Percentiles rank a stretch among this genome's conserved stretches.
phyloP scores from a whole-genome alignment of 805 yeast genomes.

The Kodamaea sagamina region DNA sequence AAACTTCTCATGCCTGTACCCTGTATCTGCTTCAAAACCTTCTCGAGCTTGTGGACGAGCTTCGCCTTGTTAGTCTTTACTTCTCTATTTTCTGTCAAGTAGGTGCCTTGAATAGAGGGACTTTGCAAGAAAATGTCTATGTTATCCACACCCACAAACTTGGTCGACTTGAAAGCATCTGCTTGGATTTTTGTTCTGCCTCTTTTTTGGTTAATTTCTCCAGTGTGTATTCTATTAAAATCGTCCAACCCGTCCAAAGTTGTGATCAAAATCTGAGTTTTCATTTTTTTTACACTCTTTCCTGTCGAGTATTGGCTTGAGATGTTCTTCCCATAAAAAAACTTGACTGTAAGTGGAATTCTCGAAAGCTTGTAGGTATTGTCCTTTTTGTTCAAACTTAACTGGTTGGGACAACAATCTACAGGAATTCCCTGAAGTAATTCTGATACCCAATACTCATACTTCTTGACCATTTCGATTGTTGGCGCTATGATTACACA shows the following conservation, averaged over 20 bases:
- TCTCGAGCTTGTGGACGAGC: conserved; percentile 17
- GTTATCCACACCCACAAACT: conserved; percentile 26
- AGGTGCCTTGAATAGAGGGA: conserved; percentile 12
- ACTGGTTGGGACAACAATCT: conserved; percentile 25
- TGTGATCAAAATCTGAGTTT: conserved; percentile 7
- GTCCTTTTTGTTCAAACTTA: conserved; percentile 12
- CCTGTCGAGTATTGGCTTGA: conserved; percentile 4
- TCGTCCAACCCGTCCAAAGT: conserved; percentile 7
- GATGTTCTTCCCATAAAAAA: conserved; percentile 9
- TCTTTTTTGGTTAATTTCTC: neutral
- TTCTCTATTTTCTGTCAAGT: conserved; percentile 3
- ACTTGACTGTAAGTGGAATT: conserved; percentile 21
- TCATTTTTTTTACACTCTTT: neutral
- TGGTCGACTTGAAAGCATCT: neutral
- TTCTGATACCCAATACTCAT: conserved; percentile 13
- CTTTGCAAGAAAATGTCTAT: conserved; percentile 19
- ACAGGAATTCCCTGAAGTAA: conserved; percentile 22
- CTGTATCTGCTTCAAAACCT: conserved; percentile 17
- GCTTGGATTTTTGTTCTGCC: too few species aligned
- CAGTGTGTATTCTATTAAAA: neutral
- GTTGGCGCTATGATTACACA: conserved; percentile 29
- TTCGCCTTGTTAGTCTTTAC: conserved; percentile 16
- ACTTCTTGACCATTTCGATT: conserved; percentile 22
- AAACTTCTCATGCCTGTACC: conserved; percentile 13
- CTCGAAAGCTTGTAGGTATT: conserved; percentile 17